Conservation (phyloP, 441 rosid species). For the Croton laevigatus region DNA sequence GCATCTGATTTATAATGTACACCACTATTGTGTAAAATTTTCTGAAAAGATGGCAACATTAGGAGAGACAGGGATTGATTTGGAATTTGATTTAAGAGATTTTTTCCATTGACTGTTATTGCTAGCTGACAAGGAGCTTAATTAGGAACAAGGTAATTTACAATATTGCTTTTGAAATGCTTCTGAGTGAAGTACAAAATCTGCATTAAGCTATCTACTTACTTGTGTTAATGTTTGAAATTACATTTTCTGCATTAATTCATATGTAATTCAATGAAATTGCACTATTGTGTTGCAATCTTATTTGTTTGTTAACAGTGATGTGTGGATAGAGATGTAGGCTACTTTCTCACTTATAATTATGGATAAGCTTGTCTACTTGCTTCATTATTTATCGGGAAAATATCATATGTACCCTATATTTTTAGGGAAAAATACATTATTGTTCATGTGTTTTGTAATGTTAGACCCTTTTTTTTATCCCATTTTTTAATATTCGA, state of each 20-base stretch:
- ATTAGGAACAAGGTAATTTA: conserved; percentile 26
- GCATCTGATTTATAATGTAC: conserved; percentile 22
- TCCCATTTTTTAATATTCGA: no score
- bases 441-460: no score
- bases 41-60: conserved; percentile 25
- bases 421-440: no score
- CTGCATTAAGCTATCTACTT: not conserved
- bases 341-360: no score
- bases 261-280: not conserved
- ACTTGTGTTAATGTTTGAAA: conserved; percentile 9
- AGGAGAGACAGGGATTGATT: conserved; percentile 22
- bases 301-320: not conserved
- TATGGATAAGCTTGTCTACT: not conserved
- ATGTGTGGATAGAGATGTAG: no score
- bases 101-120: conserved; percentile 19
- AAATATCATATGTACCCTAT: no score
- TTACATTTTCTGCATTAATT: conserved; percentile 12
- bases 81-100: conserved; percentile 19
- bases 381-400: not conserved
- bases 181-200: conserved; percentile 4
- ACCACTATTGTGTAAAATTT: conserved; percentile 34
- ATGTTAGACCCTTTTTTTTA: no score
- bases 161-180: conserved; percentile 4
- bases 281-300: not conserved
- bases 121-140: conserved; percentile 22